Conservation (phyloP, 2,329 filamentous ascomycete genomes). For the Fusarium devonianum region DNA sequence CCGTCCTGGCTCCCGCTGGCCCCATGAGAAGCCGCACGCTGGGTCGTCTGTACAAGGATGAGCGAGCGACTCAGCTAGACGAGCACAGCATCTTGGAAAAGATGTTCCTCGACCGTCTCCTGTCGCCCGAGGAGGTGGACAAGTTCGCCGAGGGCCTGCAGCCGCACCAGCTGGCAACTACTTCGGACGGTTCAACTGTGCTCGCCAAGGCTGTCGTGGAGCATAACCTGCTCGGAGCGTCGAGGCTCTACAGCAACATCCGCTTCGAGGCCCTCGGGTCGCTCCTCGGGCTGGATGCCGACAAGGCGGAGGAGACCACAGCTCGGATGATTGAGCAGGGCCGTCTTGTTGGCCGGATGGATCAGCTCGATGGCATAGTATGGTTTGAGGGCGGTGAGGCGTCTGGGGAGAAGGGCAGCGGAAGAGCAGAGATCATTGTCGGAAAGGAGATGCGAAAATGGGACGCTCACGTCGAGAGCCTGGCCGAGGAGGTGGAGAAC, state of each 20-base stretch:
- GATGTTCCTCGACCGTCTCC: slow-evolving; percentile 91
- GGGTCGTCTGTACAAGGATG: slow-evolving; percentile 90
- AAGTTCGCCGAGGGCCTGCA: slow-evolving; percentile 82
- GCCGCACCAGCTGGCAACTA: slow-evolving; percentile 89
- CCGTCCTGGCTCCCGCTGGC: slow-evolving; percentile 89
- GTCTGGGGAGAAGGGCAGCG: slow-evolving; percentile 71
- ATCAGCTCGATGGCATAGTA: slow-evolving; percentile 89
- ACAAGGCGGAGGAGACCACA: slow-evolving; percentile 88
- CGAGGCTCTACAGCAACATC: slow-evolving; percentile 80
- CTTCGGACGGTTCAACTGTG: slow-evolving; percentile 89
- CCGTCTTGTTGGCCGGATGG: slow-evolving; percentile 84
- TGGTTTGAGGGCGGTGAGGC: slow-evolving; percentile 82
- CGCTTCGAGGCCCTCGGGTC: slow-evolving; percentile 76
- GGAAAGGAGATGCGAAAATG: slow-evolving; percentile 81
- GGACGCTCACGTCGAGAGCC: slow-evolving; percentile 85
- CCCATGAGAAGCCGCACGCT: slow-evolving; percentile 82
- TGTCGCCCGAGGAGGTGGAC: slow-evolving; percentile 82
- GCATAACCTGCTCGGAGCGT: slow-evolving; percentile 91
- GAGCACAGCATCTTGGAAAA: slow-evolving; percentile 94
- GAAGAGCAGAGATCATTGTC: slow-evolving; percentile 67
- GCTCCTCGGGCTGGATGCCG: slow-evolving; percentile 78
- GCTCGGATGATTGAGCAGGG: slow-evolving; percentile 97
- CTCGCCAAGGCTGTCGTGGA: slow-evolving; percentile 93
- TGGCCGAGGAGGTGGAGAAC: slow-evolving; percentile 90
- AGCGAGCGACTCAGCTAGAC: slow-evolving; percentile 75